phyloP scores from a whole-genome alignment of 2,329 filamentous ascomycete genomes.

The Phialemoniopsis sp. region DNA sequence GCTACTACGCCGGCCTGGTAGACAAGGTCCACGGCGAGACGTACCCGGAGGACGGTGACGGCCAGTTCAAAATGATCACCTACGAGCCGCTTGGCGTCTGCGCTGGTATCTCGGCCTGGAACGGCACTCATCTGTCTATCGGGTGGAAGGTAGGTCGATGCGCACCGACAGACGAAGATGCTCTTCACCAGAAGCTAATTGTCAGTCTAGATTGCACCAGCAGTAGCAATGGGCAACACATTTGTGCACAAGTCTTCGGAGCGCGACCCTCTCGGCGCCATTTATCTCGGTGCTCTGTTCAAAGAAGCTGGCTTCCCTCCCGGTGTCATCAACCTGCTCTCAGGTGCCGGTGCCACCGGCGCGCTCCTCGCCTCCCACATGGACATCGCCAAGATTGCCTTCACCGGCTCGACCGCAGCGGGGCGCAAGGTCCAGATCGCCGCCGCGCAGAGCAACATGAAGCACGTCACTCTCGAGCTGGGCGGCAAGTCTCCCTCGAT shows the following conservation, averaged over 20 bases:
- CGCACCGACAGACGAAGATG: too few relatives aligned
- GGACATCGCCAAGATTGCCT: slow-evolving; percentile 58
- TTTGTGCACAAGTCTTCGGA: slow-evolving; percentile 40
- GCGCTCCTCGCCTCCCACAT: slow-evolving; percentile 13
- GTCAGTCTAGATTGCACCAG: slow-evolving; percentile 33
- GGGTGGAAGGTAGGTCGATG: too few relatives aligned
- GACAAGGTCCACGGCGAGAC: slow-evolving; percentile 32
- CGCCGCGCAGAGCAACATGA: slow-evolving; percentile 56
- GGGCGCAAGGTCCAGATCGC: slow-evolving; percentile 62
- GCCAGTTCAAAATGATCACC: slow-evolving; percentile 32
- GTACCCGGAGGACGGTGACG: slow-evolving; percentile 34
- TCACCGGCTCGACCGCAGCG: slow-evolving; percentile 63
- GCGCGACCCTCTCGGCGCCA: slow-evolving; percentile 30
- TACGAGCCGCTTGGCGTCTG: slow-evolving; percentile 27
- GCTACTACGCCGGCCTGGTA: slow-evolving; percentile 33
- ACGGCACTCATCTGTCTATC: slow-evolving; percentile 19
- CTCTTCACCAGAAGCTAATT: slow-evolving; percentile 18
- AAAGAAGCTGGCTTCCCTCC: slow-evolving; percentile 36
- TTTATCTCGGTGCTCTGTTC: slow-evolving; percentile 29
- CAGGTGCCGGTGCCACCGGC: slow-evolving; percentile 28
- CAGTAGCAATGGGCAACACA: slow-evolving; percentile 37
- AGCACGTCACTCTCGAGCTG: slow-evolving; percentile 68
- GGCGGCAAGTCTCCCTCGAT: slow-evolving; percentile 64
- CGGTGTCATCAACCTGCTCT: slow-evolving; percentile 35
- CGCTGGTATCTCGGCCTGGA: slow-evolving; percentile 32